These are phyloP conservation scores for Sphagnum magellanicum DNA, from an alignment of 228 moss, liverwort and hornwort species.

Conservation along the genomic window DNA sequence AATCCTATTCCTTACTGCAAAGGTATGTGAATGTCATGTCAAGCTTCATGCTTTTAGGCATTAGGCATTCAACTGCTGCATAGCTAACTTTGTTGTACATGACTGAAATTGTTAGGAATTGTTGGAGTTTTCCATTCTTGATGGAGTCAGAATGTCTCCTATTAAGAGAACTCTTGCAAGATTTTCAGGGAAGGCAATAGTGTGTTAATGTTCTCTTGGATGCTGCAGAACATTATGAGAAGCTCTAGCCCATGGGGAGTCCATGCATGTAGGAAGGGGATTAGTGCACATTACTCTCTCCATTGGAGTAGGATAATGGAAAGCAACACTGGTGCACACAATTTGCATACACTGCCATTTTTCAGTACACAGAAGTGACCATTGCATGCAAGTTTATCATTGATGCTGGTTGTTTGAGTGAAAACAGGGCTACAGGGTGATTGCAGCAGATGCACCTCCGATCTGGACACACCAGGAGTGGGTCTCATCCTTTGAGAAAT, in stretches of 20 bases:
- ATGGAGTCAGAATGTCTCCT: neutral
- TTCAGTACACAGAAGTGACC: neutral
- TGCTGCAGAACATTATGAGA: too few relatives aligned
- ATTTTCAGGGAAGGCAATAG: neutral
- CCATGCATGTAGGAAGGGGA: too few relatives aligned
- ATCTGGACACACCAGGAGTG: slow-evolving; percentile 90
- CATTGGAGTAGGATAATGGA: neutral
- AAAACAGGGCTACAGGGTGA: slow-evolving; percentile 79
- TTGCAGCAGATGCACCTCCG: slow-evolving; percentile 93
- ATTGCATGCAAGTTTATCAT: neutral
- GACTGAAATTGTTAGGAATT: neutral
- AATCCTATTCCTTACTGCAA: slow-evolving; percentile 66
- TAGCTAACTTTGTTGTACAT: neutral
- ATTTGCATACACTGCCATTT: neutral
- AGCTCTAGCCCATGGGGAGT: too few relatives aligned
- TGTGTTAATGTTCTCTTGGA: too few relatives aligned
- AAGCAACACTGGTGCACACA: neutral
- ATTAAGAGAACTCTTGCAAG: neutral
- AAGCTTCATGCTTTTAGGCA: neutral
- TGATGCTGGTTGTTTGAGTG: neutral
- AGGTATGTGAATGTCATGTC: slow-evolving; percentile 20
- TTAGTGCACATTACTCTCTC: too few relatives aligned
- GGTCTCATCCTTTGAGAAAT: slow-evolving; percentile 93
- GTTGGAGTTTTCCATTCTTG: neutral
- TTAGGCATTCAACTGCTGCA: neutral